Base-by-base conservation (phyloP, 306 rosid genomes). In the Sphenostylis stenocarpa region DNA sequence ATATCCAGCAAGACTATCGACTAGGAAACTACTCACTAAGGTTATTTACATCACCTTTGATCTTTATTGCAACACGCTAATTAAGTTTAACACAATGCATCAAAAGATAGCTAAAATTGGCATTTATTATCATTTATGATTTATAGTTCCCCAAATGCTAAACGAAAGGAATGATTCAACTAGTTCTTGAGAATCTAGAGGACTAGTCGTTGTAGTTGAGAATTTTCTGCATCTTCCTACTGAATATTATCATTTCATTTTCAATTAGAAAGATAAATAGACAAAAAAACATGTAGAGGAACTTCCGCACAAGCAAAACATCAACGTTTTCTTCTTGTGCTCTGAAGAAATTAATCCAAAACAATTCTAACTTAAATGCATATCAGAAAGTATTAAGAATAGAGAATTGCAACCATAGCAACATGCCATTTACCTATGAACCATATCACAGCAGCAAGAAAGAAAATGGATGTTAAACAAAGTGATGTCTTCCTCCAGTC, bases 391-490 rank as follows among this genome's bases (percentile, higher is more conserved):
- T 69, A 33, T 41, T 48, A 73, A 49, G 64, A 77, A 78, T 31
- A 48, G 26, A 4, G 17, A 67, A 29, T 47, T 45, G 44, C 41
- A 17, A 16, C 45, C 75, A 45, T 80, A 82, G 34, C 47, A 69
- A 68, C 31, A 66, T 34, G 56, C n/a, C 34, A 64, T 90, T 86
- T 70, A 90, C 97, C 97, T 45, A 89, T 75, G 81, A 88, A 90
- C 97, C 97, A 93, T 73, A 89, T 74, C 55, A 61, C 87, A 64
- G 96, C 89, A 36, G 97, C 97, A 74, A 90, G 71, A 82, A 93
- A 93, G 83, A 87, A 85, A 70, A 93, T 8, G 44, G 97, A 78
- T 39, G 97, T 93, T 68, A 93, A 73, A 74, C 81, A 84, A 28
- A 93, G 85, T 44, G 97, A 21, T 34, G 97, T 86, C 76, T 69